Percentiles rank a stretch among this genome's conserved stretches.
These are phyloP conservation scores for Chlorella sp. DNA, from an alignment of 139 green algal species.

Conservation along the genomic window DNA sequence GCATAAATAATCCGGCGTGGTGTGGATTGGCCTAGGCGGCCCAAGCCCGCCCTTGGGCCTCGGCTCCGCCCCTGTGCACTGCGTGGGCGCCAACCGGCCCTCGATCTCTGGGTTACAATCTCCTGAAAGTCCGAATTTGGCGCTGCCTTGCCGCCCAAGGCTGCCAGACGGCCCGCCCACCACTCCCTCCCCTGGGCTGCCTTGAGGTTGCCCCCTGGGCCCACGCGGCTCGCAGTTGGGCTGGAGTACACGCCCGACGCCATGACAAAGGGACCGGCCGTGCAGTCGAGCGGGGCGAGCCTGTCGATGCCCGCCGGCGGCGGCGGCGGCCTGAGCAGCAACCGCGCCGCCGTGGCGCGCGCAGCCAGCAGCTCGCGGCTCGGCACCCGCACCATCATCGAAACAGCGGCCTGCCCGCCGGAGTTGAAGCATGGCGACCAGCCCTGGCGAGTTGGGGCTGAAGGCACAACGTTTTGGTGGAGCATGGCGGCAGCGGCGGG, in stretches of 20 bases:
- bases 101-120: too few species aligned
- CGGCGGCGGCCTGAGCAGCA: neutral
- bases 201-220: too few species aligned
- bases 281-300: slow-evolving; percentile 31
- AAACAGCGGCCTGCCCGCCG: slow-evolving; percentile 32
- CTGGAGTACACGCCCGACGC: too few species aligned
- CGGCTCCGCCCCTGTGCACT: too few species aligned
- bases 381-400: slow-evolving; percentile 35
- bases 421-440: slow-evolving; percentile 30
- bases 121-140: too few species aligned
- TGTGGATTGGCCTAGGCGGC: too few species aligned
- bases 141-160: too few species aligned
- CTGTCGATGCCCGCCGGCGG: neutral
- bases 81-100: too few species aligned
- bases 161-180: too few species aligned
- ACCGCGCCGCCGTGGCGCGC: neutral
- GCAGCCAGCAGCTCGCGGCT: neutral
- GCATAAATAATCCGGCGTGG: too few species aligned
- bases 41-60: too few species aligned
- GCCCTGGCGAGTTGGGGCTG: slow-evolving; percentile 12
- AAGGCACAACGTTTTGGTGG: neutral
- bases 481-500: neutral
- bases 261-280: slow-evolving; percentile 23
- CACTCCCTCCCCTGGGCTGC: neutral
- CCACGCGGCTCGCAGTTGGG: too few species aligned